phyloP scores from a whole-genome alignment of 2,329 filamentous ascomycete genomes.

The Kalmusia sp. region DNA sequence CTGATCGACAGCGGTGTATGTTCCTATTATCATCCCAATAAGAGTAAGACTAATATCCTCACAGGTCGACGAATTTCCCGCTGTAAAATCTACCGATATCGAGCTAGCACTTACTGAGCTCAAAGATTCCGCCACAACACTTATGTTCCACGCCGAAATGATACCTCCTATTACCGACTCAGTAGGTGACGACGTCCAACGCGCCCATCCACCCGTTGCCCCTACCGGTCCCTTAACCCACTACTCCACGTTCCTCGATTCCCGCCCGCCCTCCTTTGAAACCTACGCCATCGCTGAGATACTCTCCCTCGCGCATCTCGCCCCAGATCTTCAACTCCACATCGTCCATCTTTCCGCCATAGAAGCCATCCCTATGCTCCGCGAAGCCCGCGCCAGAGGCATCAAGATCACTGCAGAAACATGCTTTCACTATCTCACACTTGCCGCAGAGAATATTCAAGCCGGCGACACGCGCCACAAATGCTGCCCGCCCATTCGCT shows the following conservation, averaged over 20 bases:
- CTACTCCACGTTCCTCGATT: constrained; percentile 91
- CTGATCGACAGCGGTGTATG: constrained; percentile 93
- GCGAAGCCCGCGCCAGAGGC: constrained; percentile 73
- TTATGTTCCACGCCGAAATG: constrained; percentile 99
- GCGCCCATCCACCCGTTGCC: constrained; percentile 71
- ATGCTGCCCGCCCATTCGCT: constrained; percentile 91
- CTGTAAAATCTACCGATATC: constrained; percentile 82
- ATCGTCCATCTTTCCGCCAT: constrained; percentile 94
- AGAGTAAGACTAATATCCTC: constrained; percentile 25
- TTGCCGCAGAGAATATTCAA: constrained; percentile 81
- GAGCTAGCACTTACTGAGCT: constrained; percentile 80
- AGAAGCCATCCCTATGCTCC: constrained; percentile 82
- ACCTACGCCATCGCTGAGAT: constrained; percentile 90
- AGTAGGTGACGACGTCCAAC: constrained; percentile 77
- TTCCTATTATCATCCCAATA: constrained; percentile 21
- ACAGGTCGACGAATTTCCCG: constrained; percentile 93
- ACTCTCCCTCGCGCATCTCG: constrained; percentile 77
- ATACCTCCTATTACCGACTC: constrained; percentile 84
- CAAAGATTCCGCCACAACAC: constrained; percentile 80
- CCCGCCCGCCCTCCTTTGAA: constrained; percentile 87
- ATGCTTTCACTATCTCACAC: constrained; percentile 91
- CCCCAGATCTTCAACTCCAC: constrained; percentile 84
- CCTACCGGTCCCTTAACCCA: constrained; percentile 75
- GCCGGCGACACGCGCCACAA: constrained; percentile 92
- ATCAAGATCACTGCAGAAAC: constrained; percentile 92